A percentile compares a stretch with the other conserved stretches of the same genome.
phyloP scores from a whole-genome alignment of 2,329 filamentous ascomycete species.

The Sporothrix brunneoviolacea region DNA sequence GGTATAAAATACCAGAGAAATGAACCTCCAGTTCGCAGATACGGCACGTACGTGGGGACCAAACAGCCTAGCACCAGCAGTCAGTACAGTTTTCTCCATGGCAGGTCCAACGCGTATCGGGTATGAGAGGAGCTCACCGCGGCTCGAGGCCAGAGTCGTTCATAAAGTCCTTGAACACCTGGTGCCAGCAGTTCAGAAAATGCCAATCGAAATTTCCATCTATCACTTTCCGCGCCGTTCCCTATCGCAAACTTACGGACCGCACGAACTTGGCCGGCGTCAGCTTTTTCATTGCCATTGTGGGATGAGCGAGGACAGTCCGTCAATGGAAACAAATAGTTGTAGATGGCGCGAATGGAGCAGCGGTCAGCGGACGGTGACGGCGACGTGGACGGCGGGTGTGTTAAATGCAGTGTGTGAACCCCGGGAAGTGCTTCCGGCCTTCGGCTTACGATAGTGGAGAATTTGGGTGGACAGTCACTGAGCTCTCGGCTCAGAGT shows the following conservation, averaged over 20 bases:
- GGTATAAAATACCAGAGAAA: background rate
- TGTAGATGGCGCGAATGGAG: too few relatives aligned
- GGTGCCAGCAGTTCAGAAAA: background rate
- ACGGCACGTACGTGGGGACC: slow-evolving; percentile 32
- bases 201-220: too few relatives aligned
- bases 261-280: slow-evolving; percentile 27
- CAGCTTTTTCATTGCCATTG: slow-evolving; percentile 25
- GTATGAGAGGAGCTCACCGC: slow-evolving; percentile 47
- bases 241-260: slow-evolving; percentile 19
- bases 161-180: slow-evolving; percentile 84
- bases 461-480: too few relatives aligned
- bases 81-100: background rate
- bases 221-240: slow-evolving; percentile 7
- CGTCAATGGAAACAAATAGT: too few relatives aligned
- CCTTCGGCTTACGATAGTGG: too few relatives aligned
- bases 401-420: too few relatives aligned
- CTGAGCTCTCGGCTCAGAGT: too few relatives aligned
- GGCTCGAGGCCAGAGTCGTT: slow-evolving; percentile 82
- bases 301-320: background rate
- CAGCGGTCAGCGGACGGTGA: too few relatives aligned
- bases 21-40: too few relatives aligned
- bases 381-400: too few relatives aligned
- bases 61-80: slow-evolving; percentile 28
- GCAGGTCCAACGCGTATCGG: too few relatives aligned
- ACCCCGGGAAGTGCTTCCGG: too few relatives aligned